Evolutionary conservation across 2,329 filamentous ascomycete genomes (phyloP).

Genomic region (Xylaria multiplex): DNA sequence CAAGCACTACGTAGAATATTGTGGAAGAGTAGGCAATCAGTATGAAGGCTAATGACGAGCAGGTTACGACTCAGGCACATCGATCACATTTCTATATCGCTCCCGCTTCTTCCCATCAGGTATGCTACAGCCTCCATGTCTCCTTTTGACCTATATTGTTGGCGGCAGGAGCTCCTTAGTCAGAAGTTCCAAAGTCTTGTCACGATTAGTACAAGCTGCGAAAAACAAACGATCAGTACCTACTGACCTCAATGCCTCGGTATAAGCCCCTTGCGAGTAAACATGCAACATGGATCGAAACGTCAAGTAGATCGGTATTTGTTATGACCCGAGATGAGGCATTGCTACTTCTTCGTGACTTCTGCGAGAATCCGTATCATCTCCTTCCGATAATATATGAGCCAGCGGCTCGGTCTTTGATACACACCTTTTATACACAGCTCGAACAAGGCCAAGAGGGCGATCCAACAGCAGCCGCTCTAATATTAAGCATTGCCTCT

Average conservation of each 20-base stretch:
- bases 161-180: neutral
- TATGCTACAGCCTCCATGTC: neutral
- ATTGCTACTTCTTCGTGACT: slow-evolving; percentile 45
- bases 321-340: slow-evolving; percentile 43
- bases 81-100: slow-evolving; percentile 24
- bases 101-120: slow-evolving; percentile 21
- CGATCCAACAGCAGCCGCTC: slow-evolving; percentile 39
- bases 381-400: slow-evolving; percentile 45
- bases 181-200: neutral
- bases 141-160: neutral
- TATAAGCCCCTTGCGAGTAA: neutral
- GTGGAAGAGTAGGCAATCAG: neutral
- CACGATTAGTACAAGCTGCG: too few species aligned
- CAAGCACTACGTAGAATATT: neutral
- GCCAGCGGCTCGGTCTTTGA: slow-evolving; percentile 35
- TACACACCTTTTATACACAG: slow-evolving; percentile 39
- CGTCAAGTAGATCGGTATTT: slow-evolving; percentile 16
- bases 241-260: neutral
- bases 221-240: neutral
- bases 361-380: slow-evolving; percentile 44
- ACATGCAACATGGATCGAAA: neutral
- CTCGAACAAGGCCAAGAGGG: slow-evolving; percentile 29
- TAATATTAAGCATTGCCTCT: slow-evolving; percentile 47
- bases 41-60: slow-evolving; percentile 7
- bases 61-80: slow-evolving; percentile 16